Percentiles rank a stretch among this genome's conserved stretches.
Evolutionary conservation across 768 basidiomycete genomes (phyloP).

Genomic region (Collybiopsis confluens): DNA sequence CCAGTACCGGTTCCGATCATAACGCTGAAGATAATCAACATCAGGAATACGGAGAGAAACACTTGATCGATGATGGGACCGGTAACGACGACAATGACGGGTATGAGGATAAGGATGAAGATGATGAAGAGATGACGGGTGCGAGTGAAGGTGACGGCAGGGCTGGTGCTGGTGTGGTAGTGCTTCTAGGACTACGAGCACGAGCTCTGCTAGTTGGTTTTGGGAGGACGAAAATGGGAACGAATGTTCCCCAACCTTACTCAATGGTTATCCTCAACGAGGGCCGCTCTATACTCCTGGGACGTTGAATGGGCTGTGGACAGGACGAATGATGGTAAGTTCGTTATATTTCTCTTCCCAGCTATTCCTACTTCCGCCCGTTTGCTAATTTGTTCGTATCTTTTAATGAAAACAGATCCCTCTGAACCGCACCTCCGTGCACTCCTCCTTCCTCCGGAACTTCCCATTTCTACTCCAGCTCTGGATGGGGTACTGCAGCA

Average conservation of each 20-base stretch:
- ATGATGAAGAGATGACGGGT: too few relatives aligned
- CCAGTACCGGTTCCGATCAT: too few relatives aligned
- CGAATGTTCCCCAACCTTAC: neutral
- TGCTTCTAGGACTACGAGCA: too few relatives aligned
- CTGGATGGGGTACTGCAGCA: neutral
- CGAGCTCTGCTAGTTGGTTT: too few relatives aligned
- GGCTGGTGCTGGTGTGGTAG: too few relatives aligned
- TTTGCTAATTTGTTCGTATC: too few relatives aligned
- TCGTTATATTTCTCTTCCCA: neutral
- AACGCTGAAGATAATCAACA: too few relatives aligned
- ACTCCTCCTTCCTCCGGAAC: slow-evolving; percentile 11
- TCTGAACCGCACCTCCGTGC: slow-evolving; percentile 10
- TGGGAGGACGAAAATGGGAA: neutral
- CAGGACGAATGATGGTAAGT: slow-evolving; percentile 60
- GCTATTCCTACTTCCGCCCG: too few relatives aligned
- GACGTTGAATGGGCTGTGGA: slow-evolving; percentile 49
- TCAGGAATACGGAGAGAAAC: too few relatives aligned
- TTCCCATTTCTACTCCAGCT: too few relatives aligned
- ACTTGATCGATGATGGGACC: neutral
- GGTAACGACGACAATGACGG: neutral
- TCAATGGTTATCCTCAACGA: slow-evolving; percentile 1
- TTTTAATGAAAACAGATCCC: slow-evolving; percentile 17
- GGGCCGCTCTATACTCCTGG: slow-evolving; percentile 39
- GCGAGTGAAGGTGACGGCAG: too few relatives aligned
- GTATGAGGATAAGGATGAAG: neutral